phyloP scores from a whole-genome alignment of 805 yeast species.

The Nakazawaea populi region DNA sequence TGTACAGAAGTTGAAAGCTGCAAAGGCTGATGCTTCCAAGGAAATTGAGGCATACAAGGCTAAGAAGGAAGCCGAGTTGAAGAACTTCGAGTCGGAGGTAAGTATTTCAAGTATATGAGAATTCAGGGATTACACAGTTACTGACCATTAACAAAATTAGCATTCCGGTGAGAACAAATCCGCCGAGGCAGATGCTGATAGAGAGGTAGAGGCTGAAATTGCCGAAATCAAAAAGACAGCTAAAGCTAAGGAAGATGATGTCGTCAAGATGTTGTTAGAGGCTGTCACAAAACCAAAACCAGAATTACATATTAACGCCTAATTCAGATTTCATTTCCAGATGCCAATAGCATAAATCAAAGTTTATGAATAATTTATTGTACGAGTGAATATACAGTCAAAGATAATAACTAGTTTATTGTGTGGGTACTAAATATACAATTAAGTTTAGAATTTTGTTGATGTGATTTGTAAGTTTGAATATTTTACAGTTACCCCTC shows the following conservation, averaged over 20 bases:
- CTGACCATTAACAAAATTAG: conserved; percentile 13
- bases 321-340: background rate
- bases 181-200: conserved; percentile 76
- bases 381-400: too few relatives aligned
- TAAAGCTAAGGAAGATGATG: conserved; percentile 54
- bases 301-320: conserved; percentile 76
- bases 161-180: conserved; percentile 72
- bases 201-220: conserved; percentile 64
- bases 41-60: conserved; percentile 85
- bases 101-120: conserved; percentile 9
- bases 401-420: background rate
- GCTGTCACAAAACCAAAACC: conserved; percentile 79
- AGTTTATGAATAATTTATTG: too few relatives aligned
- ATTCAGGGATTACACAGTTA: background rate
- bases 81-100: conserved; percentile 57
- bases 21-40: conserved; percentile 85
- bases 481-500: too few relatives aligned
- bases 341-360: too few relatives aligned
- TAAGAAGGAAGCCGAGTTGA: conserved; percentile 78
- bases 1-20: conserved; percentile 83
- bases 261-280: conserved; percentile 70
- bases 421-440: background rate
- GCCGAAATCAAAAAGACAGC: conserved; percentile 60
- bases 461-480: too few relatives aligned
- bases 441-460: background rate